Evolutionary conservation across 2,329 filamentous ascomycete genomes (phyloP), one percentile per base, ranked within the genome.

Genomic region (Diatrype stigma): DNA sequence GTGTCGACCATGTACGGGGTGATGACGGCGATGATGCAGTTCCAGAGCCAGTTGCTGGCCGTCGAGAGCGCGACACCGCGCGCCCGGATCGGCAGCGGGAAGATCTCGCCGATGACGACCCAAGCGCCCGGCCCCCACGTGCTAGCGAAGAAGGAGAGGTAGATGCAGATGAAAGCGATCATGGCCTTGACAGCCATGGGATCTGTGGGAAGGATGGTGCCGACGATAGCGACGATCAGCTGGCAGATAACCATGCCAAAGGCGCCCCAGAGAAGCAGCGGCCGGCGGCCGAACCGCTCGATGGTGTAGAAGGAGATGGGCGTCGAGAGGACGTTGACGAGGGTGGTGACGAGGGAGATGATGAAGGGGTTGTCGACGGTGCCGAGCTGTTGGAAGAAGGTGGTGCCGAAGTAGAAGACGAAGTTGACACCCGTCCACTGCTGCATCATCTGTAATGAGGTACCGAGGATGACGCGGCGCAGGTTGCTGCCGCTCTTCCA

Each of bases 1-100:
- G 70, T 61, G 54, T 78, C 79, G 42, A 84, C 78, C 73, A 89
- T 84, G 77, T 86, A 88, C 12, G 85, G 85, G n/a, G 81, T 86
- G 70, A 90, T 88, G 67, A 90, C 79, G 48, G 61, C 63, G 44
- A 81, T 80, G 64, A 80, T 80, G 70, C 85, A 90, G 76, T 91
- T 94, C 89, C 89, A 94, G 56, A 94, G 80, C 90, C 90, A 95
- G 81, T 95, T 95, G 67, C 86, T 90, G 54, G 90, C 88, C 8
- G 91, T 95, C 38, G 90, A 92, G 42, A 96, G 80, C 62, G 81
- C 90, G 53, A 96, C 90, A 74, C 91, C 91, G 60, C 89, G 88
- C 38, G 91, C 88, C 64, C 91, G 88, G 72, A 96, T 93, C 55
- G 89, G 89, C 49, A 96, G 82, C 51, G 90, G 90, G 82, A 88